These are phyloP conservation scores for Mycena galopus DNA, from an alignment of 768 basidiomycete species.

Conservation along the genomic window DNA sequence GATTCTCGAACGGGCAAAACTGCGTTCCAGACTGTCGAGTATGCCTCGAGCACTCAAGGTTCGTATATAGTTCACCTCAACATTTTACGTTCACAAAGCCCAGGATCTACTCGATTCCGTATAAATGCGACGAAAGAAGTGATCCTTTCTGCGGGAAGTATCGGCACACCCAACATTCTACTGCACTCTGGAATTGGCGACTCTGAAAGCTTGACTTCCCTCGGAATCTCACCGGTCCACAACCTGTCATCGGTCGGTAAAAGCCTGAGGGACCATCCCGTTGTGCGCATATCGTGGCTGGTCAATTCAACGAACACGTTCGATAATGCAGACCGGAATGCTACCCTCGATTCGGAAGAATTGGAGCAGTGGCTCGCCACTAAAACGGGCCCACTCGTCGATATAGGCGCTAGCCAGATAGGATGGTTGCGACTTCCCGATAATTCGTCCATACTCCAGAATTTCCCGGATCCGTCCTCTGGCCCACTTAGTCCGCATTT, in stretches of 20 bases:
- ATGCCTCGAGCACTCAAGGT: slow-evolving; percentile 6
- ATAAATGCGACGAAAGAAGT: slow-evolving; percentile 46
- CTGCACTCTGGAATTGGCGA: slow-evolving; percentile 47
- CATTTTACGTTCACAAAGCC: background rate
- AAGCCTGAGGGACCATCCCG: slow-evolving; percentile 42
- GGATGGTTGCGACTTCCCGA: slow-evolving; percentile 38
- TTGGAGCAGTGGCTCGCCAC: slow-evolving; percentile 34
- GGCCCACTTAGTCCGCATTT: slow-evolving; percentile 40
- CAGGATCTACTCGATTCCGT: slow-evolving; percentile 6
- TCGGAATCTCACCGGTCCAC: slow-evolving; percentile 37
- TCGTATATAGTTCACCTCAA: background rate
- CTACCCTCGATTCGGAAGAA: slow-evolving; percentile 20
- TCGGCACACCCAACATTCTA: slow-evolving; percentile 45
- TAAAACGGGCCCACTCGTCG: slow-evolving; percentile 36
- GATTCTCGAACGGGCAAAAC: background rate
- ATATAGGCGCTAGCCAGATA: slow-evolving; percentile 16
- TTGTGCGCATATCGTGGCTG: slow-evolving; percentile 22
- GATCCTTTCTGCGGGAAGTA: slow-evolving; percentile 48
- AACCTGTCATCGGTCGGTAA: slow-evolving; percentile 41
- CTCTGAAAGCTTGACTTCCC: background rate
- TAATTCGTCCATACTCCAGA: slow-evolving; percentile 26
- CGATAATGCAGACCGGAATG: slow-evolving; percentile 27
- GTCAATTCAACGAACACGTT: slow-evolving; percentile 38
- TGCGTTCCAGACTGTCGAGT: slow-evolving; percentile 34
- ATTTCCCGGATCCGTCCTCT: slow-evolving; percentile 40